Evolutionary conservation across 2,329 filamentous ascomycete species (phyloP).

Genomic region (Fusarium goolgardi): DNA sequence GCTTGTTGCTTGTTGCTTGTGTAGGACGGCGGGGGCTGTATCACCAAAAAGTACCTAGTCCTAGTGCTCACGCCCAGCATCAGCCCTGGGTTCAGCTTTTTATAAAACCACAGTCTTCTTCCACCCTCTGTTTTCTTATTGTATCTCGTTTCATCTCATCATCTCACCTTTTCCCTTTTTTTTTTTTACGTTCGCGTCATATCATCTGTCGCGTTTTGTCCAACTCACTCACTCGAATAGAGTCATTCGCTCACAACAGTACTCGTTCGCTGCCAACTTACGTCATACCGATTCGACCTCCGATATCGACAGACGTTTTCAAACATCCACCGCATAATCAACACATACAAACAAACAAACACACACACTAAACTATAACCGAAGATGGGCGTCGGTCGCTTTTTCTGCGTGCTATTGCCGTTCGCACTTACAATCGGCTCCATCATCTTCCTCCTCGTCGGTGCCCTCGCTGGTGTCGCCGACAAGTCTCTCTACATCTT

Average conservation of each 20-base stretch:
- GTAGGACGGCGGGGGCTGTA: slow-evolving; percentile 3
- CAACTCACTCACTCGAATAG: slow-evolving; percentile 20
- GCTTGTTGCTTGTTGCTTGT: slow-evolving; percentile 9
- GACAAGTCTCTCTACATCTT: slow-evolving; percentile 69
- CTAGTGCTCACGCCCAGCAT: slow-evolving; percentile 31
- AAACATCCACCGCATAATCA: slow-evolving; percentile 15
- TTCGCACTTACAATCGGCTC: slow-evolving; percentile 83
- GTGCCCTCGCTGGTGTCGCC: slow-evolving; percentile 65
- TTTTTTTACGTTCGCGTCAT: slow-evolving; percentile 25
- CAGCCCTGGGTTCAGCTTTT: slow-evolving; percentile 33
- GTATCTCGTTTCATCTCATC: slow-evolving; percentile 20
- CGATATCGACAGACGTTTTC: slow-evolving; percentile 23
- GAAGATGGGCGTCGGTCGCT: slow-evolving; percentile 74
- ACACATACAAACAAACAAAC: background rate
- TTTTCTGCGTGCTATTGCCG: slow-evolving; percentile 88
- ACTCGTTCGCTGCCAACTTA: slow-evolving; percentile 36
- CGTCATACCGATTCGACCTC: slow-evolving; percentile 41
- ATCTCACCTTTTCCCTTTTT: slow-evolving; percentile 12
- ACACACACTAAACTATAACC: background rate
- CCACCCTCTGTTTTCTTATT: slow-evolving; percentile 15
- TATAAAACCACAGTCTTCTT: slow-evolving; percentile 40
- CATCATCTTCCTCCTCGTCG: slow-evolving; percentile 74
- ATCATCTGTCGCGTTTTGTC: slow-evolving; percentile 11
- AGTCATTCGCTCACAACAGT: slow-evolving; percentile 31
- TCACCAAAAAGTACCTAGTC: slow-evolving; percentile 18